phyloP scores from a whole-genome alignment of 192 early-diverging fungal species.

The Jimgerdemannia lactiflua region DNA sequence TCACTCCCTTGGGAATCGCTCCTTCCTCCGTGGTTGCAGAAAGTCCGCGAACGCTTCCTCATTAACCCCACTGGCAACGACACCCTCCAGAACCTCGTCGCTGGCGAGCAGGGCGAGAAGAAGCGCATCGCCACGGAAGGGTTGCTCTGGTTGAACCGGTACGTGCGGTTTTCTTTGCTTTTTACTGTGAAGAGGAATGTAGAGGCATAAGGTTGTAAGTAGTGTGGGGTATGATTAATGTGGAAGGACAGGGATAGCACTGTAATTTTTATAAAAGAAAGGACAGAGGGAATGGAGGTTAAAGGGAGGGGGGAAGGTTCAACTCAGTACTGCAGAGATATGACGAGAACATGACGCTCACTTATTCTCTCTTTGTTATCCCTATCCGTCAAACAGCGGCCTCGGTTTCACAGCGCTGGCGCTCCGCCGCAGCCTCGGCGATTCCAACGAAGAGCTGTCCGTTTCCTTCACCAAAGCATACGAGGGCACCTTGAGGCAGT shows the following conservation, averaged over 20 bases:
- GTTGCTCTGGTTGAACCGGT: conserved; percentile 92
- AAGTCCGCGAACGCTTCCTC: conserved; percentile 74
- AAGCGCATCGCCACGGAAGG: conserved; percentile 88
- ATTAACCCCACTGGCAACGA: conserved; percentile 61
- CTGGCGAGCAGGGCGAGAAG: conserved; percentile 71
- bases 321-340: too few species aligned
- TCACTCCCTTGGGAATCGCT: too few species aligned
- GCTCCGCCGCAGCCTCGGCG: conserved; percentile 54
- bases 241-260: too few species aligned
- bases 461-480: conserved; percentile 76
- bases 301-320: too few species aligned
- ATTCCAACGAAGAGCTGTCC: conserved; percentile 57
- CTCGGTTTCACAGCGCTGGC: conserved; percentile 76
- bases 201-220: too few species aligned
- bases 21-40: conserved; percentile 35
- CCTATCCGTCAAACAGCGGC: conserved; percentile 39
- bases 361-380: neutral
- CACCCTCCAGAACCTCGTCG: conserved; percentile 83
- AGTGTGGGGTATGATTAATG: too few species aligned
- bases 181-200: neutral
- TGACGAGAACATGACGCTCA: neutral
- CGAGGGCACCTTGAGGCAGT: conserved; percentile 62
- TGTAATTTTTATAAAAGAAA: too few species aligned
- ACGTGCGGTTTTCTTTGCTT: conserved; percentile 12
- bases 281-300: too few species aligned